A percentile compares a stretch with the other conserved stretches of the same genome.
Evolutionary conservation across 805 yeast genomes (phyloP).

Genomic region (Grigorovia jiainica): DNA sequence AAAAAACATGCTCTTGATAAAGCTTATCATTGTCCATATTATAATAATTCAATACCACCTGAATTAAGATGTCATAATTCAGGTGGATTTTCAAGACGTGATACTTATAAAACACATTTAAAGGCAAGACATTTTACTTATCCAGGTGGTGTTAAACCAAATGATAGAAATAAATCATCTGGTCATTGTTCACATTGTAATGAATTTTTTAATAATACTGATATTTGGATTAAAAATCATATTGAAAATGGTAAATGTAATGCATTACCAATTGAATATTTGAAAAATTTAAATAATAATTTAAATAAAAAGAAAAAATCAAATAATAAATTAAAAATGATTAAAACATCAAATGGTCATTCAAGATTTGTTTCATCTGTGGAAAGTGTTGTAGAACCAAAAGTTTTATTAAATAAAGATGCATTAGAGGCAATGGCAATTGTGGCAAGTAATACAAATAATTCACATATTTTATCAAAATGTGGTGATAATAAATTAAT

Average conservation of each 20-base stretch:
- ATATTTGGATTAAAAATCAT: constrained; percentile 71
- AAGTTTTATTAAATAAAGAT: constrained; percentile 25
- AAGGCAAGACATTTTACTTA: constrained; percentile 81
- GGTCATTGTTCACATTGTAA: constrained; percentile 83
- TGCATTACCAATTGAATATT: constrained; percentile 32
- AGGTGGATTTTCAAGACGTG: constrained; percentile 88
- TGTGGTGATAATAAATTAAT: constrained; percentile 22
- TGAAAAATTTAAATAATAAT: constrained; percentile 17
- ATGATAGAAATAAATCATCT: constrained; percentile 50
- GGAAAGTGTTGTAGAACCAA: constrained; percentile 28
- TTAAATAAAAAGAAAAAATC: constrained; percentile 18
- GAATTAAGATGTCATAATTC: constrained; percentile 26
- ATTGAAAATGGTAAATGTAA: constrained; percentile 72
- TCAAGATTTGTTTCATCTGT: constrained; percentile 29
- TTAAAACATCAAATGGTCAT: constrained; percentile 23
- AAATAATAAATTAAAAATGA: constrained; percentile 23
- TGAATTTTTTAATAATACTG: constrained; percentile 52
- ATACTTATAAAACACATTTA: constrained; percentile 85
- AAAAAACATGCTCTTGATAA: constrained; percentile 80
- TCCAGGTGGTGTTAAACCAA: constrained; percentile 73
- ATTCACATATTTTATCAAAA: constrained; percentile 18
- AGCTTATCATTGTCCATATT: constrained; percentile 53
- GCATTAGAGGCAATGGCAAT: constrained; percentile 29
- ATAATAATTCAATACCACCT: constrained; percentile 24
- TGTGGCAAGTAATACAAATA: constrained; percentile 21